phyloP scores from a whole-genome alignment of 768 basidiomycete genomes.

The Mycena galericulata region DNA sequence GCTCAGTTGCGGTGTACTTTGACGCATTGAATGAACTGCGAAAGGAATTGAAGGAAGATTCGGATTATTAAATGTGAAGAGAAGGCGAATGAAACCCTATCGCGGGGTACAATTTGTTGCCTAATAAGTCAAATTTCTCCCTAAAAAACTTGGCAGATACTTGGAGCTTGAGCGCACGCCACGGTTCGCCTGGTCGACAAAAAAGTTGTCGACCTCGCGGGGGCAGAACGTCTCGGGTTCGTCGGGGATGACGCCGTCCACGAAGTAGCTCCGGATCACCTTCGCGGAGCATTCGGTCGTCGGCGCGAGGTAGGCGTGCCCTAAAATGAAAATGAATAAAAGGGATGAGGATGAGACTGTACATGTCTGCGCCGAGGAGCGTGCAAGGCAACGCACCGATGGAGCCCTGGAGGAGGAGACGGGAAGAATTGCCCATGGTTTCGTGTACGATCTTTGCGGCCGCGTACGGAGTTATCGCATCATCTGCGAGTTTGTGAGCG shows the following conservation, averaged over 20 bases:
- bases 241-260: slow-evolving; percentile 14
- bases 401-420: slow-evolving; percentile 28
- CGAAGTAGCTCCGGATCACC: slow-evolving; percentile 25
- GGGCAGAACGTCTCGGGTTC: slow-evolving; percentile 16
- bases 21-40: too few species aligned
- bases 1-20: too few species aligned
- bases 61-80: too few species aligned
- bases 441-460: slow-evolving; percentile 23
- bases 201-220: slow-evolving; percentile 26
- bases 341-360: background rate
- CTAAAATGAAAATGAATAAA: background rate
- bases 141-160: too few species aligned
- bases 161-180: too few species aligned
- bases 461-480: slow-evolving; percentile 31
- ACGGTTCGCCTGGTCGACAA: background rate
- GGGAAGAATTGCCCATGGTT: slow-evolving; percentile 30
- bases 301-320: slow-evolving; percentile 32
- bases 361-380: background rate
- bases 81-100: too few species aligned
- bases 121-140: too few species aligned
- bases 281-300: slow-evolving; percentile 21
- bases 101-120: too few species aligned
- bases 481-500: slow-evolving; percentile 17
- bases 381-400: slow-evolving; percentile 12
- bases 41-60: too few species aligned